phyloP scores from a whole-genome alignment of 2,329 filamentous ascomycete species.

The Diplodia scrobiculata region DNA sequence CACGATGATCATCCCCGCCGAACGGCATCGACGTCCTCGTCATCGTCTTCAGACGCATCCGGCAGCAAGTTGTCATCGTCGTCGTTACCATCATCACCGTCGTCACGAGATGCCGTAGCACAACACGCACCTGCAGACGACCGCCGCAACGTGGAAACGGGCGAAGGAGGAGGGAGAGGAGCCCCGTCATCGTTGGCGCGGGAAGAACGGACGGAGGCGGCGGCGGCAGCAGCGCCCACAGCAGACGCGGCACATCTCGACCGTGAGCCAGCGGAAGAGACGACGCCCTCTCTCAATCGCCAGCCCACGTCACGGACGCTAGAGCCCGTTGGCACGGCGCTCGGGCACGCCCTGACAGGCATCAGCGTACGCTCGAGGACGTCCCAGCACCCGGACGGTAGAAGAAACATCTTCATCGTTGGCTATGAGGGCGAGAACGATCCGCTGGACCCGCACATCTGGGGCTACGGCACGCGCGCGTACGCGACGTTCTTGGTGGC shows the following conservation, averaged over 20 bases:
- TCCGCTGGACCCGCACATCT: slow-evolving; percentile 45
- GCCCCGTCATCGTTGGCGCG: too few species aligned
- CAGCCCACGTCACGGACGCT: neutral
- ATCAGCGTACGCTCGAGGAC: slow-evolving; percentile 42
- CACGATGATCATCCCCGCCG: too few species aligned
- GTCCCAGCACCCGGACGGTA: neutral
- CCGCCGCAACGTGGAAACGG: neutral
- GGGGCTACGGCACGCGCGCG: slow-evolving; percentile 38
- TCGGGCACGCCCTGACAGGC: slow-evolving; percentile 42
- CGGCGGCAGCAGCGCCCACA: neutral
- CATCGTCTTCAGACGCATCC: neutral
- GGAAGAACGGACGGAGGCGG: neutral
- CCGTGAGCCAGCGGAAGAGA: slow-evolving; percentile 15
- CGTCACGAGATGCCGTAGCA: too few species aligned
- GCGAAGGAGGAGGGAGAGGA: neutral
- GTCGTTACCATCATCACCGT: neutral
- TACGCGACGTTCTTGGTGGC: slow-evolving; percentile 40
- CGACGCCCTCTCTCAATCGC: slow-evolving; percentile 32
- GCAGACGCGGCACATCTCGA: neutral
- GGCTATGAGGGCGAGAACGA: slow-evolving; percentile 43
- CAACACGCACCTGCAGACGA: neutral
- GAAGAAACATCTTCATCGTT: slow-evolving; percentile 42
- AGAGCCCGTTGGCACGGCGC: slow-evolving; percentile 35
- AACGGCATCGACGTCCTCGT: neutral
- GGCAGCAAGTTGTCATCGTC: neutral